These are phyloP conservation scores for Clonostachys byssicola DNA, from an alignment of 2,329 filamentous ascomycete genomes.

Conservation along the genomic window DNA sequence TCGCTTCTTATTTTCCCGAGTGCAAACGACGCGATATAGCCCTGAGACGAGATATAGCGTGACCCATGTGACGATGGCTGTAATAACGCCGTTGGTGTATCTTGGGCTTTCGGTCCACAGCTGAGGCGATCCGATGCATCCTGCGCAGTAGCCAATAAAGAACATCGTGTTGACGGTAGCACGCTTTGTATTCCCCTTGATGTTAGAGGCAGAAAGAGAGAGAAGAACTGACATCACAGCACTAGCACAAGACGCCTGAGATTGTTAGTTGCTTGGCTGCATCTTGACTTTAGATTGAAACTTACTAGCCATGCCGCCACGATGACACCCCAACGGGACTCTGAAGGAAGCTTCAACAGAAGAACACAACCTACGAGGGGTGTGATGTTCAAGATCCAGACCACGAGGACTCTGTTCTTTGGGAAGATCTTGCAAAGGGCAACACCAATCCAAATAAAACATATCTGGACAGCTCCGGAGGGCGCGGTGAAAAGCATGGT, in stretches of 20 bases:
- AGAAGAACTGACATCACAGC: constrained; percentile 34
- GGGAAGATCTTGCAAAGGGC: constrained; percentile 30
- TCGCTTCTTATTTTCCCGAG: constrained; percentile 23
- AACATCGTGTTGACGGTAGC: constrained; percentile 12
- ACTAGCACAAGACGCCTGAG: constrained; percentile 34
- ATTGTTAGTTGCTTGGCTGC: background rate
- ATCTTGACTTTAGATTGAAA: background rate
- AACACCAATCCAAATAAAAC: constrained; percentile 39
- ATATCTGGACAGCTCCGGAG: constrained; percentile 40
- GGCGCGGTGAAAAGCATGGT: constrained; percentile 43
- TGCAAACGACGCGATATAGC: constrained; percentile 26
- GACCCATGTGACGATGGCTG: constrained; percentile 35
- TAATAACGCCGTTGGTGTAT: constrained; percentile 40
- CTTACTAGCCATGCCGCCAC: constrained; percentile 38
- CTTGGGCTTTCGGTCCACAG: constrained; percentile 38
- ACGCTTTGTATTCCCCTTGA: constrained; percentile 22
- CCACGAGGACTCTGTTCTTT: constrained; percentile 28
- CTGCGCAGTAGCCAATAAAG: constrained; percentile 17
- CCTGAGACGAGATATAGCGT: constrained; percentile 25
- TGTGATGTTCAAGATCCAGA: constrained; percentile 29
- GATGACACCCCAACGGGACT: constrained; percentile 40
- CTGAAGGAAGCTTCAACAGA: constrained; percentile 31
- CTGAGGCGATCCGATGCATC: constrained; percentile 31
- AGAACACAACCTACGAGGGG: constrained; percentile 38
- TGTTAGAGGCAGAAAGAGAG: constrained; percentile 18